These are phyloP conservation scores for Neurospora cerealis DNA, from an alignment of 495 filamentous ascomycete species.

Conservation along the genomic window DNA sequence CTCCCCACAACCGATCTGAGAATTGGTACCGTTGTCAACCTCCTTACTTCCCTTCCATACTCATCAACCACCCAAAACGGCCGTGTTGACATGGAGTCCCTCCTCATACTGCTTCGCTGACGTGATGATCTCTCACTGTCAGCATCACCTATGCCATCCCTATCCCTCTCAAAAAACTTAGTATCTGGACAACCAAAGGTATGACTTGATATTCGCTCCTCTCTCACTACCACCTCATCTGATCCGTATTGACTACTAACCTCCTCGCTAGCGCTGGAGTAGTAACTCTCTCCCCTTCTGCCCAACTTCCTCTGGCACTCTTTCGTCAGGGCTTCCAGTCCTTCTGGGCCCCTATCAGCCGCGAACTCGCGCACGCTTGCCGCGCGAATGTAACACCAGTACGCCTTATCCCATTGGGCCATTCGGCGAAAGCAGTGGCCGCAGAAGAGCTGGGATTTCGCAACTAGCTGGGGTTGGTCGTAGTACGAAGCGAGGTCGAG, in stretches of 20 bases:
- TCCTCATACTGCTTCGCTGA: background rate
- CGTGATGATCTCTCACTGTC: background rate
- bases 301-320: background rate
- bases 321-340: background rate
- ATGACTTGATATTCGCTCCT: background rate
- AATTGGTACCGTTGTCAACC: background rate
- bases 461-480: background rate
- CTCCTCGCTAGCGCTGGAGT: background rate
- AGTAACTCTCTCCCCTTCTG: background rate
- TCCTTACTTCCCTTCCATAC: background rate
- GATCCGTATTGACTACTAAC: background rate
- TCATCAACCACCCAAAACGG: background rate
- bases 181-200: background rate
- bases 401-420: background rate
- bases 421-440: background rate
- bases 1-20: background rate
- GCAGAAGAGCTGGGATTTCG: background rate
- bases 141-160: background rate
- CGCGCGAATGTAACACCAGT: background rate
- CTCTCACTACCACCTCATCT: background rate
- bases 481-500: background rate
- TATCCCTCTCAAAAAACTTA: background rate
- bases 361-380: background rate
- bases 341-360: background rate
- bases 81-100: background rate